Base-by-base conservation (phyloP, 208 protist species). In the Dictyostelium gargantuum region DNA sequence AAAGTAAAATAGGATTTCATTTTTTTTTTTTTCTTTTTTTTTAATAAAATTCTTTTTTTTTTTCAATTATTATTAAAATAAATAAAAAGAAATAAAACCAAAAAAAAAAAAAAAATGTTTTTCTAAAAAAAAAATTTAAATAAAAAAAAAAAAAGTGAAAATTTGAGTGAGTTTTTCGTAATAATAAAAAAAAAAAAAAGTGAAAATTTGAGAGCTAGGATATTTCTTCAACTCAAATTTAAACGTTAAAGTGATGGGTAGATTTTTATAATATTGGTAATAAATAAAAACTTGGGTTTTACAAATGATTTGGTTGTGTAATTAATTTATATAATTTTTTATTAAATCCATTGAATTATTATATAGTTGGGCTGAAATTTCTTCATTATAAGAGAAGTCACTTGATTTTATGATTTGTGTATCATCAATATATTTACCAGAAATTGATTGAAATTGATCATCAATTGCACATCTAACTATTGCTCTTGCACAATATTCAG, bases 381-480 rank as follows among this genome's bases (percentile, higher is more conserved):
- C 26, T 21, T 19, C 9, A 13, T 79, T 26, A 56, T 79, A 79
- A 32, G 44, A 40, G 9, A 26, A 5, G 54, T 11, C 15, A 15
- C n/a, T 40, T 40, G 44, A 26, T n/a, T 79, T 79, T 11, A 35
- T 56, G 26, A 79, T 56, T 56, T 79, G 35, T 21, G 73, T 48
- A 52, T 63, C 40, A n/a, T 89, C 82, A 66, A 79, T 42, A 17
- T 89, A 89, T 48, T 66, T 76, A 6, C 82, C 82, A 68, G 44
- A n/a, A 0, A 61, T 26, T 6, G 5, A 17, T 32, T 89, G 23
- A 68, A 42, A 66, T 40, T 77, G 19, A 11, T 54, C 1, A 6
- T 46, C 44, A 3, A 89, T 26, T 0, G 50, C 21, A 6, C 26
- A 32, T 46, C 68, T 56, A 29, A 89, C 52, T 8, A 89, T 89